These are phyloP conservation scores for Verticillium nubilum DNA, from an alignment of 2,329 filamentous ascomycete species.

Conservation along the genomic window DNA sequence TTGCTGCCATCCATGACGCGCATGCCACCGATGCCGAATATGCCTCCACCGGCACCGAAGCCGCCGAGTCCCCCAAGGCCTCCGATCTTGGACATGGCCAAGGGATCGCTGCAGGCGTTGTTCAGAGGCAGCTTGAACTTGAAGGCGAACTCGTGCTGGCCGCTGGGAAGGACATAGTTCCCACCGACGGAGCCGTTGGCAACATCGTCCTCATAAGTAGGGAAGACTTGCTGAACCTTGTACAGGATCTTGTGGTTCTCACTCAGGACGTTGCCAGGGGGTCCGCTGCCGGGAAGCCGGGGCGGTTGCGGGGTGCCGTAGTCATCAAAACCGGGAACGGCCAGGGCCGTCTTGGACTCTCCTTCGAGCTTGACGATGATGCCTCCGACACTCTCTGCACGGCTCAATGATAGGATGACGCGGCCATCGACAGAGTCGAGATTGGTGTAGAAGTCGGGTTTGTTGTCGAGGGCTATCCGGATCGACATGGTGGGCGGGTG, in stretches of 20 bases:
- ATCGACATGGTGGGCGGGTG: slow-evolving; percentile 53
- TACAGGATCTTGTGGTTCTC: slow-evolving; percentile 73
- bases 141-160: slow-evolving; percentile 73
- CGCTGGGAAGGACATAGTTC: slow-evolving; percentile 57
- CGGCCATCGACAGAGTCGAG: slow-evolving; percentile 66
- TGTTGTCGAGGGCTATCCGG: slow-evolving; percentile 59
- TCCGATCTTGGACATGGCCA: slow-evolving; percentile 47
- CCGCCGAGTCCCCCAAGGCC: slow-evolving; percentile 50
- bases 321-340: slow-evolving; percentile 37
- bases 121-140: slow-evolving; percentile 74
- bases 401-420: slow-evolving; percentile 51
- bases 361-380: slow-evolving; percentile 82
- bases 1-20: slow-evolving; percentile 59
- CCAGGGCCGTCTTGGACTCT: slow-evolving; percentile 64
- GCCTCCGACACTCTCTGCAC: slow-evolving; percentile 64
- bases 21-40: slow-evolving; percentile 46
- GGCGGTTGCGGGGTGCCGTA: slow-evolving; percentile 2
- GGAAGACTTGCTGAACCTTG: slow-evolving; percentile 67
- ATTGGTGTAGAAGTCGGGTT: slow-evolving; percentile 71
- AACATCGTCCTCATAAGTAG: slow-evolving; percentile 43
- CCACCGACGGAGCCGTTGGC: slow-evolving; percentile 30
- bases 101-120: slow-evolving; percentile 58
- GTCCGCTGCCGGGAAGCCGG: slow-evolving; percentile 28
- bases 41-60: slow-evolving; percentile 34
- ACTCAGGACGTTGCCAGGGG: slow-evolving; percentile 36